Evolutionary conservation across 2,329 filamentous ascomycete species (phyloP), one percentile per base, ranked within the genome.

Genomic region (Trichoderma sp.): DNA sequence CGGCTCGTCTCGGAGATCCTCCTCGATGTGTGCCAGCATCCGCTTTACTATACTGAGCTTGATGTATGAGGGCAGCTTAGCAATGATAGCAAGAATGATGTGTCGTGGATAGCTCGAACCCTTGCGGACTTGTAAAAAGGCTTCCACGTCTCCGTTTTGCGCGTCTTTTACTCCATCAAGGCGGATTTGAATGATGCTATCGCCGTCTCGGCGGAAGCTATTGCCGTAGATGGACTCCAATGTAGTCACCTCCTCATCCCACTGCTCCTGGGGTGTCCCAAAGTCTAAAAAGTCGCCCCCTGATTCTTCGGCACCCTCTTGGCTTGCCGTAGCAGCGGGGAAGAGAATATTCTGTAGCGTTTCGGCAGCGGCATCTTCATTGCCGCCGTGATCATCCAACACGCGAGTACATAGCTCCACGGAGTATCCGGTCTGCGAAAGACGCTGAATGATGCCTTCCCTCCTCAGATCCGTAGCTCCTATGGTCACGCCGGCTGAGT

Each of bases 171-270:
- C 88, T 4, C 85, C 85, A 16, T 89, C 87, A 24, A 97, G 88
- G 76, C 88, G 88, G 71, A 98, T 91, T 76, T 92, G 91, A 81
- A 94, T 97, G 74, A 93, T 86, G 45, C 90, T 88, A 24, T 89
- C 84, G 1, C 91, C 91, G 56, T 91, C 83, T 50, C 89, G 87
- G 38, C 87, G 87, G 81, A 92, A 96, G 53, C 91, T 88, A 31
- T 96, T 92, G 65, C 93, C 94, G 80, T 94, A 97, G 72, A 98
- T 97, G 16, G 96, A 93, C 81, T 95, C 92, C 16, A 99, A 86
- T 7, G 94, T 95, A 18, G 89, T 90, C 82, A 95, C 91, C 82
- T 99, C 97, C 79, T 98, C 95, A 21, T 92, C 88, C 97, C 97
- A 99, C 41, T 90, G 86, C 79, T 93, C 90, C 11, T 91, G 87